These are phyloP conservation scores for Fusarium keratoplasticum DNA, from an alignment of 2,329 filamentous ascomycete genomes.

Conservation along the genomic window DNA sequence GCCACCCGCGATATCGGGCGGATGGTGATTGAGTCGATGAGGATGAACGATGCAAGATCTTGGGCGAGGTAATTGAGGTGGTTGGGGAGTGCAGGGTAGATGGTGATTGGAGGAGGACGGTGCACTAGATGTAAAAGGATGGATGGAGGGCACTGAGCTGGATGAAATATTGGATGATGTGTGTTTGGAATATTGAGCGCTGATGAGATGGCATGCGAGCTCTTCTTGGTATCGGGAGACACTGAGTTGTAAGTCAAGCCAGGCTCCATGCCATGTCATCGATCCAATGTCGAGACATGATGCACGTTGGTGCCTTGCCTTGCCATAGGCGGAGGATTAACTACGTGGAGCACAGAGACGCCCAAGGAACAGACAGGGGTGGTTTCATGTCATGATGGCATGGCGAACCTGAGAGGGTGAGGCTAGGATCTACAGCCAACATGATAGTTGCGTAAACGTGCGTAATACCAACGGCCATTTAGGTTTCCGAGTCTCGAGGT, in stretches of 20 bases:
- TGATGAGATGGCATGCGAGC: background rate
- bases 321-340: background rate
- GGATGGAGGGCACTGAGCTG: background rate
- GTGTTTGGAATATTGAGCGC: background rate
- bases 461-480: constrained; percentile 11
- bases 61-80: constrained; percentile 35
- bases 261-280: background rate
- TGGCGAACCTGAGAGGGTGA: background rate
- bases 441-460: constrained; percentile 3
- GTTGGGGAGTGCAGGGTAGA: constrained; percentile 41
- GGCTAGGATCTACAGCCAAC: background rate
- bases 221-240: background rate
- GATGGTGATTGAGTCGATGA: constrained; percentile 31
- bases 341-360: background rate
- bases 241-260: background rate
- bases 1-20: constrained; percentile 35
- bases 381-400: background rate
- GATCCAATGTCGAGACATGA: background rate
- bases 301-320: background rate
- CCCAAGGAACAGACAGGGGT: background rate
- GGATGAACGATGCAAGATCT: constrained; percentile 12
- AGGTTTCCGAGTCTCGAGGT: background rate
- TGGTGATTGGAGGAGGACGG: constrained; percentile 14
- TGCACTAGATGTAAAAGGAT: background rate
- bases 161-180: constrained; percentile 3